Base-by-base conservation (phyloP, 768 basidiomycete genomes). In the Kwoniella dejecticola region DNA sequence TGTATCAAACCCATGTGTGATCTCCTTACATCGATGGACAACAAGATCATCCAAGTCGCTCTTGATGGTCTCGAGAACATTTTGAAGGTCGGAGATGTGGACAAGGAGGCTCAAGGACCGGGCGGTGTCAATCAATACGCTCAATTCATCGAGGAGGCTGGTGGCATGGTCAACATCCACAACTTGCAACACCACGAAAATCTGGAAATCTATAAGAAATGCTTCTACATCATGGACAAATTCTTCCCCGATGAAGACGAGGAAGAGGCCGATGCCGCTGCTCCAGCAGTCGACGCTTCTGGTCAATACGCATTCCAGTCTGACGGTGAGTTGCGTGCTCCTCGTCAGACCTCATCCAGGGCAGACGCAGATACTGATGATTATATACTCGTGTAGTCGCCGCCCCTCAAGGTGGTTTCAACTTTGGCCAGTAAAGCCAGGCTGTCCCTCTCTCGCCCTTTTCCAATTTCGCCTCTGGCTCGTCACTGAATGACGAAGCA, bases 181-280 rank as follows among this genome's bases (percentile, higher is more conserved):
- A 94, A 97, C 80, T 86, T 98, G 56, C 96, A 99, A 81, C 93
- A 95, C 80, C 96, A 98, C 80, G 95, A 99, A 82, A 99, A 99
- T 81, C 81, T 97, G 81, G 95, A 98, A 71, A 98, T 99, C 72
- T 99, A 99, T 83, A 97, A 97, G 86, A 98, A 99, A 83, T 95
- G 94, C 41, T 99, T 93, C 84, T 91, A 91, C 80, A 96, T 80
- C 69, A 81, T 80, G 80, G 80, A 80, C 69, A 79, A 94, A 77
- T 96, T 95, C 83, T 96, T 95, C 89, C 91, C 93, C 31, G 92
- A 94, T 53, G 95, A 82, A 29, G 82, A 98, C 75, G 95, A 97
- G 77, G 95, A 94, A 48, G 83, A 90, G 52, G 91, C 91, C 75
- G 86, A 90, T 53, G 88, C 91, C 71, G 84, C 82, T 52, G 87